These are phyloP conservation scores for Aurifilum marmelostoma DNA, from an alignment of 2,329 filamentous ascomycete species.

Conservation along the genomic window DNA sequence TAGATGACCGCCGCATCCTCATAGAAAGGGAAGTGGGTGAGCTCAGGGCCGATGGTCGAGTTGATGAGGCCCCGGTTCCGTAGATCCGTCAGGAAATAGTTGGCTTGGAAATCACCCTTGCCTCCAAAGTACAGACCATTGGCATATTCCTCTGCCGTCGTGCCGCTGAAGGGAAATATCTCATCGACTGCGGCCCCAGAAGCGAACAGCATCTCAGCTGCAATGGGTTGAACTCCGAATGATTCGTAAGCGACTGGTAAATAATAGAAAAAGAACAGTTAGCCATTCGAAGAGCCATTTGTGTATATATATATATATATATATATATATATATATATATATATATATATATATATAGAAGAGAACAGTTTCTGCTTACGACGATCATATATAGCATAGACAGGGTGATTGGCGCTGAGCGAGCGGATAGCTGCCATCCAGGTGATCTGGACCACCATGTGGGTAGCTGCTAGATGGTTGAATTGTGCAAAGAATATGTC, in stretches of 20 bases:
- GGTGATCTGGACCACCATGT: slow-evolving; percentile 47
- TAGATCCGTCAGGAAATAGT: slow-evolving; percentile 46
- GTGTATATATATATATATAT: too few relatives aligned
- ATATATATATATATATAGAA: too few relatives aligned
- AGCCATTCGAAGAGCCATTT: not conserved
- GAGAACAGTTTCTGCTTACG: slow-evolving; percentile 32
- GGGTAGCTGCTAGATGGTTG: slow-evolving; percentile 48
- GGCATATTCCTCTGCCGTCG: slow-evolving; percentile 36
- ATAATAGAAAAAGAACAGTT: slow-evolving; percentile 3
- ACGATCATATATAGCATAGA: slow-evolving; percentile 44
- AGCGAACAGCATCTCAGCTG: slow-evolving; percentile 35
- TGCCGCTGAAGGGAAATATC: slow-evolving; percentile 39
- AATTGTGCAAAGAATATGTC: slow-evolving; percentile 50
- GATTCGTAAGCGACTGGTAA: slow-evolving; percentile 37
- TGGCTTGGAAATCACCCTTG: slow-evolving; percentile 40
- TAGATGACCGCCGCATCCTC: slow-evolving; percentile 46
- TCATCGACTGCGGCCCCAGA: slow-evolving; percentile 38
- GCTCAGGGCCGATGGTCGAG: slow-evolving; percentile 38
- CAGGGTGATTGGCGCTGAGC: slow-evolving; percentile 49
- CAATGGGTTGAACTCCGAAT: slow-evolving; percentile 38
- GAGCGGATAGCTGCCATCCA: slow-evolving; percentile 51
- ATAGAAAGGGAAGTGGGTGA: slow-evolving; percentile 49
- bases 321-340: too few relatives aligned
- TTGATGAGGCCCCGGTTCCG: slow-evolving; percentile 46
- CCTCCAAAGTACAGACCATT: slow-evolving; percentile 36